phyloP scores from a whole-genome alignment of 2,329 filamentous ascomycete species.

The Sclerotinia borealis region DNA sequence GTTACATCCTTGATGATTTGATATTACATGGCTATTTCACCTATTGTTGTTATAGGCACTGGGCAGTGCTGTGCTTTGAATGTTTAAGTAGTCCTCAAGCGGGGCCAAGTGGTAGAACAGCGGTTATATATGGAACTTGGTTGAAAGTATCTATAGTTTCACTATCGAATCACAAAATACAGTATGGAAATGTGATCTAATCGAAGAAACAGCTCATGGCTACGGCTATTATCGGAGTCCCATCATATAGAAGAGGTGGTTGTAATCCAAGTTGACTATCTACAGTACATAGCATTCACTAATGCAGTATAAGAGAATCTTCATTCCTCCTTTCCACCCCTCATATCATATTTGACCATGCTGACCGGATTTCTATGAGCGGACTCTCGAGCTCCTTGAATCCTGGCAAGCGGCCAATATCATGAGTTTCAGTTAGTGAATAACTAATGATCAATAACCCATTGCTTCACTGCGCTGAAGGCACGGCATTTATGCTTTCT shows the following conservation, averaged over 20 bases:
- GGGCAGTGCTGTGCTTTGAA: too few relatives aligned
- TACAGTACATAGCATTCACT: neutral
- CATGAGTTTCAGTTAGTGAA: neutral
- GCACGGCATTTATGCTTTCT: neutral
- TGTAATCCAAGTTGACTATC: neutral
- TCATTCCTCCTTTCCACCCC: neutral
- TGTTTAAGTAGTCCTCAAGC: too few relatives aligned
- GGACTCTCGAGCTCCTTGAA: accelerated
- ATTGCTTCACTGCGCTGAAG: neutral
- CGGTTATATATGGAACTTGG: neutral
- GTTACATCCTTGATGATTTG: too few relatives aligned
- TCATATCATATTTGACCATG: neutral
- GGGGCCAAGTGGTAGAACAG: too few relatives aligned
- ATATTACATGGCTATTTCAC: too few relatives aligned
- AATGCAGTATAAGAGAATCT: too few relatives aligned
- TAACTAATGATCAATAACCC: neutral
- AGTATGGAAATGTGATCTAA: neutral
- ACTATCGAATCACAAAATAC: neutral
- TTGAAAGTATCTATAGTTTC: neutral
- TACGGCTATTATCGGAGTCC: neutral
- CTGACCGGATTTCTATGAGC: neutral
- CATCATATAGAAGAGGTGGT: neutral
- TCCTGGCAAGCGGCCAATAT: neutral
- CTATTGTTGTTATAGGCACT: too few relatives aligned
- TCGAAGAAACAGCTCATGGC: neutral